Percentiles rank a stretch among this genome's conserved stretches.
Evolutionary conservation across 2,329 filamentous ascomycete species (phyloP).

Genomic region (Phaeosphaeria sp.): DNA sequence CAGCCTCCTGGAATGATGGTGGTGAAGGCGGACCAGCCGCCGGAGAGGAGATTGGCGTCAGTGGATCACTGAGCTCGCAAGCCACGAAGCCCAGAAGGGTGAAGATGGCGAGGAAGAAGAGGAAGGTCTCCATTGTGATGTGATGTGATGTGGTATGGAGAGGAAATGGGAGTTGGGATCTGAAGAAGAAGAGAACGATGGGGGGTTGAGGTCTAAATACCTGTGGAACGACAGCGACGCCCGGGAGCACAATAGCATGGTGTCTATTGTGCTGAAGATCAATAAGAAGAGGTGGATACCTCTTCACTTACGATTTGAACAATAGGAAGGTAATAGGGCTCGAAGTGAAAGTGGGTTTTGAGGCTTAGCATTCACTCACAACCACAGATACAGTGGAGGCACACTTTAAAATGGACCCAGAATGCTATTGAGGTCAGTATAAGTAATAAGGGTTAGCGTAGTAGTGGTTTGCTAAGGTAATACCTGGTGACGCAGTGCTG

Average conservation of each 20-base stretch:
- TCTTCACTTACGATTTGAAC: background rate
- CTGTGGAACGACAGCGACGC: background rate
- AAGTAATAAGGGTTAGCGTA: too few relatives aligned
- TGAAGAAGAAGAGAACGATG: slow-evolving; percentile 1
- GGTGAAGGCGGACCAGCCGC: slow-evolving; percentile 3
- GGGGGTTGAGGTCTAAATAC: background rate
- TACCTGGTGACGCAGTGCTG: too few relatives aligned
- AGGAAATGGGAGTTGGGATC: background rate
- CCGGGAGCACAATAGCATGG: slow-evolving; percentile 2
- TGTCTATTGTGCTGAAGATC: background rate
- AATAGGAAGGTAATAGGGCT: background rate
- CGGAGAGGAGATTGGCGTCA: background rate
- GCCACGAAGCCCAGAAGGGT: slow-evolving; percentile 7
- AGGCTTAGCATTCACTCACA: background rate
- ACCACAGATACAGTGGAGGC: background rate
- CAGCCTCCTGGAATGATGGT: background rate
- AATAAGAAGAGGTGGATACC: background rate
- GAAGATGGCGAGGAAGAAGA: slow-evolving; percentile 8
- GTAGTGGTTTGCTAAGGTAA: too few relatives aligned
- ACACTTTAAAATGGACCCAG: background rate
- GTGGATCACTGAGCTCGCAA: slow-evolving; percentile 4
- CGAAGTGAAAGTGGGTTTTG: background rate
- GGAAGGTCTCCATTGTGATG: slow-evolving; percentile 5
- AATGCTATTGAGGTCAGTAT: too few relatives aligned
- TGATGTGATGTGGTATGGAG: background rate